These are phyloP conservation scores for Claviceps africana DNA, from an alignment of 2,329 filamentous ascomycete genomes.

Conservation along the genomic window DNA sequence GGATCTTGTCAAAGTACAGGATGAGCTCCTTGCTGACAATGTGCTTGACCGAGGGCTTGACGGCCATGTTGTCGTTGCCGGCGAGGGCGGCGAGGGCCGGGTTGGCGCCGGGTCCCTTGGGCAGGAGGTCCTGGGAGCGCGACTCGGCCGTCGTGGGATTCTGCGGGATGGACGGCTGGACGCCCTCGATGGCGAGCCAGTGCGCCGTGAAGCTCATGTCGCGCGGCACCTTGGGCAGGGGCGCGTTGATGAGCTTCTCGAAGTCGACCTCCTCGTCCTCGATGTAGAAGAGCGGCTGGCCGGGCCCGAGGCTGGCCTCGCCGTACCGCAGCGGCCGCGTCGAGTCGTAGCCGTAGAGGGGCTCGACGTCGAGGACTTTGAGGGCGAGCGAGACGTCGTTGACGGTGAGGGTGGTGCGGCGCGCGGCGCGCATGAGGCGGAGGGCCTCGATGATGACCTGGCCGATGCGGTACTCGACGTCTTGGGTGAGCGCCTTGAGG, in stretches of 20 bases:
- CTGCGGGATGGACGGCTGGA: conserved; percentile 90
- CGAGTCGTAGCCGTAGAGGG: conserved; percentile 90
- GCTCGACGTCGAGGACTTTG: conserved; percentile 78
- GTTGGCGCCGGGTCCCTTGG: conserved; percentile 82
- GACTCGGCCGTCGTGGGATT: conserved; percentile 83
- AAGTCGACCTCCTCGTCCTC: conserved; percentile 98
- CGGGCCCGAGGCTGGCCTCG: conserved; percentile 83
- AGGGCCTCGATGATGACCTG: conserved; percentile 89
- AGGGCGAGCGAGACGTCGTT: conserved; percentile 82
- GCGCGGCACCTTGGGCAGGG: conserved; percentile 82
- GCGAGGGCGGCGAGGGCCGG: conserved; percentile 67
- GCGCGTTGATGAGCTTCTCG: conserved; percentile 95
- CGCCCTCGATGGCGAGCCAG: conserved; percentile 94
- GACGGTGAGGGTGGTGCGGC: conserved; percentile 74
- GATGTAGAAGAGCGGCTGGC: conserved; percentile 90
- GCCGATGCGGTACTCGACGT: conserved; percentile 88
- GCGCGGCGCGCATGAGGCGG: conserved; percentile 88
- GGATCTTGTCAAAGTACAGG: conserved; percentile 93
- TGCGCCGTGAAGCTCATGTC: conserved; percentile 85
- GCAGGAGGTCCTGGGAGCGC: conserved; percentile 68
- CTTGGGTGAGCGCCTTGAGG: conserved; percentile 73
- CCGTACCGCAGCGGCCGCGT: conserved; percentile 80
- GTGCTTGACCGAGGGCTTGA: conserved; percentile 90
- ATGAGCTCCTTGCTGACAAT: conserved; percentile 91
- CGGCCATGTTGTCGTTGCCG: conserved; percentile 67